These are phyloP conservation scores for Eucalyptus erythrocorys DNA, from an alignment of 345 rosid genomes.

Conservation along the genomic window DNA sequence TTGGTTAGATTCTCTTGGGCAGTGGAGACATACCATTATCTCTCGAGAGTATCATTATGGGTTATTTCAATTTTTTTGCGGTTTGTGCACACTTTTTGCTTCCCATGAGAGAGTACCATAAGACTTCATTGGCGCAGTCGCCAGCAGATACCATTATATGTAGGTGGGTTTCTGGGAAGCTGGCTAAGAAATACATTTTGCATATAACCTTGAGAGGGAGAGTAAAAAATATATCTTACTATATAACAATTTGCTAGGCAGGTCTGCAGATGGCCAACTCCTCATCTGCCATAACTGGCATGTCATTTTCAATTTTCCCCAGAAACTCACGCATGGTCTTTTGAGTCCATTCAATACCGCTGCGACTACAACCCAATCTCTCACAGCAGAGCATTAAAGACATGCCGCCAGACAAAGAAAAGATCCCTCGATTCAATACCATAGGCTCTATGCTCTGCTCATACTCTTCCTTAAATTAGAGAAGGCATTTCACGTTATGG, in stretches of 20 bases:
- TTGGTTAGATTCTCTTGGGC: neutral
- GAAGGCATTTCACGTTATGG: neutral
- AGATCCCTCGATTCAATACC: neutral
- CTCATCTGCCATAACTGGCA: neutral
- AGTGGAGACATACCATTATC: neutral
- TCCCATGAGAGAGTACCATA: neutral
- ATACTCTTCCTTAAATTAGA: neutral
- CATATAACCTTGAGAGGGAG: neutral
- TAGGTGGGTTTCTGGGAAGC: neutral
- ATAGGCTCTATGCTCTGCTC: neutral
- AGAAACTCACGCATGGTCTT: neutral
- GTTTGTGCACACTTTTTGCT: neutral
- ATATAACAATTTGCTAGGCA: neutral
- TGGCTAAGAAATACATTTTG: neutral
- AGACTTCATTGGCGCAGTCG: neutral
- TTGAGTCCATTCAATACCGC: neutral
- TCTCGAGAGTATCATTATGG: neutral
- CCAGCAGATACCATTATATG: neutral
- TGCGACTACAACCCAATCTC: neutral
- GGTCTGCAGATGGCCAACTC: neutral
- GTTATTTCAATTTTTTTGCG: neutral
- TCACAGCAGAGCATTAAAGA: neutral
- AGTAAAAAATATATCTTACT: neutral
- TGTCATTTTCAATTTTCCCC: neutral
- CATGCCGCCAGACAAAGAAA: neutral